phyloP scores from a whole-genome alignment of 2,329 filamentous ascomycete genomes.

The Neofusicoccum ribis region DNA sequence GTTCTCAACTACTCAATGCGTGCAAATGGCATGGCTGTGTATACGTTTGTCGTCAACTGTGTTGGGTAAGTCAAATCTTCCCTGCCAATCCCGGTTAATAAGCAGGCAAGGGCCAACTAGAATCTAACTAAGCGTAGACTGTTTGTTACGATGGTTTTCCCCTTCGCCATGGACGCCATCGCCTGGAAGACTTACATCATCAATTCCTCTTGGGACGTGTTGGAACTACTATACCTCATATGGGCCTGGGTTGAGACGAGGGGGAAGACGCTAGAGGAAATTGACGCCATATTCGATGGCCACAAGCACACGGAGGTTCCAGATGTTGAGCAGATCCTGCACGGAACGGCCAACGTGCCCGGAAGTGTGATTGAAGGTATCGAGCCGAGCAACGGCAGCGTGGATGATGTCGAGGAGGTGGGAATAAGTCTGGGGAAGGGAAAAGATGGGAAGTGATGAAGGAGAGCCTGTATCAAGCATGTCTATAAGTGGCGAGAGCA shows the following conservation, averaged over 20 bases:
- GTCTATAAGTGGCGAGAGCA: too few species aligned
- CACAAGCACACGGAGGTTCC: conserved; percentile 20
- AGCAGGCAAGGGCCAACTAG: too few species aligned
- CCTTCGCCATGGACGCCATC: conserved; percentile 20
- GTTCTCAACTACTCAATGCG: conserved; percentile 53
- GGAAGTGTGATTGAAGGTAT: neutral
- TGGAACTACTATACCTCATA: conserved; percentile 29
- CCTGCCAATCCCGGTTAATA: too few species aligned
- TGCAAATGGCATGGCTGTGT: conserved; percentile 46
- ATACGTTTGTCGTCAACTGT: conserved; percentile 2
- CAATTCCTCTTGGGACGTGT: conserved; percentile 31
- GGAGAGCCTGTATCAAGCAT: too few species aligned
- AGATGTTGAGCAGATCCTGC: conserved; percentile 1
- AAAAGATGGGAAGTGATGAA: neutral
- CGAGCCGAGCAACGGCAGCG: neutral
- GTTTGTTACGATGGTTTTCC: conserved; percentile 8
- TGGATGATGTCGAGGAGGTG: neutral
- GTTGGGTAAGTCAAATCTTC: neutral
- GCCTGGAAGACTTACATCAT: conserved; percentile 36
- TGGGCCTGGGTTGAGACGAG: conserved; percentile 34
- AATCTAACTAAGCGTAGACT: neutral
- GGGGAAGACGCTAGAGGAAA: conserved; percentile 31
- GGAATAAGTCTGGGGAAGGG: neutral
- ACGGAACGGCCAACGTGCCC: neutral
- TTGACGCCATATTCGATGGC: conserved; percentile 30